These are phyloP conservation scores for Davidsoniella australis DNA, from an alignment of 2,329 filamentous ascomycete species.

Conservation along the genomic window DNA sequence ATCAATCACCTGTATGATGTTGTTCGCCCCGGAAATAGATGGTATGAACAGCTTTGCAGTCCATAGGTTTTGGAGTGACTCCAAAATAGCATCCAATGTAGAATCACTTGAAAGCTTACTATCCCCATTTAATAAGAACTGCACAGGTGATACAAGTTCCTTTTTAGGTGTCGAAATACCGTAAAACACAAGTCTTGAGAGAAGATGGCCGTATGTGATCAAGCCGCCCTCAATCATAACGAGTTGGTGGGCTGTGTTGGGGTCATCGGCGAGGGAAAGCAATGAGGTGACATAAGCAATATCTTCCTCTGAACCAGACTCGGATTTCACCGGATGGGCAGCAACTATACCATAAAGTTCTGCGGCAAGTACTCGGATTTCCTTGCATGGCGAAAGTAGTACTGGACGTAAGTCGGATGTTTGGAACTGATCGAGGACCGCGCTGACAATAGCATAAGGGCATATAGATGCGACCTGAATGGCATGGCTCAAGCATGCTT, in stretches of 20 bases:
- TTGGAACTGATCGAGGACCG: slow-evolving; percentile 16
- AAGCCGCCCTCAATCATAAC: slow-evolving; percentile 31
- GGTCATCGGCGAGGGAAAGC: slow-evolving; percentile 18
- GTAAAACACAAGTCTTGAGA: slow-evolving; percentile 30
- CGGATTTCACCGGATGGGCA: slow-evolving; percentile 39
- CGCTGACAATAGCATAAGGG: slow-evolving; percentile 23
- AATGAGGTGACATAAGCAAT: slow-evolving; percentile 25
- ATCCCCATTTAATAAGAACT: slow-evolving; percentile 19
- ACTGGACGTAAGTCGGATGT: slow-evolving; percentile 38
- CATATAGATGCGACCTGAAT: slow-evolving; percentile 34
- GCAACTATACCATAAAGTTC: slow-evolving; percentile 60
- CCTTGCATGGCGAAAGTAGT: slow-evolving; percentile 54
- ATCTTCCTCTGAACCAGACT: slow-evolving; percentile 17
- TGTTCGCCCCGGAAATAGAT: slow-evolving; percentile 14
- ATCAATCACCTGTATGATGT: slow-evolving; percentile 31
- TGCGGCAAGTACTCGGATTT: slow-evolving; percentile 48
- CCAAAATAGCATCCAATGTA: slow-evolving; percentile 27
- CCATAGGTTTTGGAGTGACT: slow-evolving; percentile 30
- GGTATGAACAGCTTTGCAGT: slow-evolving; percentile 26
- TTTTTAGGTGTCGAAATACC: slow-evolving; percentile 18
- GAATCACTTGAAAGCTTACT: slow-evolving; percentile 17
- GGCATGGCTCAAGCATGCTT: slow-evolving; percentile 34
- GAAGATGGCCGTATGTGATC: slow-evolving; percentile 27
- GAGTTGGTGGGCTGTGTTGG: slow-evolving; percentile 20
- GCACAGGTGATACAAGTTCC: slow-evolving; percentile 17